Conservation (phyloP, 495 filamentous ascomycete species). For the Massariosphaeria phaeospora region DNA sequence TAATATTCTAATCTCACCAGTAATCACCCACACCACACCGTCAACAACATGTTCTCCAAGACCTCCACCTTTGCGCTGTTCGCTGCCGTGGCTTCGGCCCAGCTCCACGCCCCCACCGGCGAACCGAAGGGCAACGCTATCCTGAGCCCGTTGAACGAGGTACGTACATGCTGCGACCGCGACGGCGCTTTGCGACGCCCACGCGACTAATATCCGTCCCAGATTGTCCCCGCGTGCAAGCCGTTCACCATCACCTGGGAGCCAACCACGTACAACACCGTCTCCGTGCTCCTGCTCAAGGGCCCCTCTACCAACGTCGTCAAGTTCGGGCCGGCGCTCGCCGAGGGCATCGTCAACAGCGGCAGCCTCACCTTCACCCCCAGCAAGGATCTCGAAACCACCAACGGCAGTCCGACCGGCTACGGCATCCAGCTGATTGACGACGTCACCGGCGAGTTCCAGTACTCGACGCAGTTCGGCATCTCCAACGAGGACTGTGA, state of each 20-base stretch:
- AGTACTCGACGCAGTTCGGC: slow-evolving; percentile 68
- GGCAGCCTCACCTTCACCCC: slow-evolving; percentile 58
- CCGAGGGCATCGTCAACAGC: slow-evolving; percentile 53
- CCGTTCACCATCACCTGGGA: slow-evolving; percentile 60
- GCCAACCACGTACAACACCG: slow-evolving; percentile 41
- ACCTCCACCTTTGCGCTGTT: slow-evolving; percentile 44
- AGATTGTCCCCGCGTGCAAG: slow-evolving; percentile 50
- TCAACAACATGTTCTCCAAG: slow-evolving; percentile 38
- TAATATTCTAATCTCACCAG: slow-evolving; percentile 25
- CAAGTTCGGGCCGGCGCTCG: slow-evolving; percentile 51
- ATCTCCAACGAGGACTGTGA: slow-evolving; percentile 45
- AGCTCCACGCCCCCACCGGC: slow-evolving; percentile 44
- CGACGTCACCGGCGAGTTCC: slow-evolving; percentile 58
- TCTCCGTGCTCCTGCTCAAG: slow-evolving; percentile 60
- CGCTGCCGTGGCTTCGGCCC: slow-evolving; percentile 48
- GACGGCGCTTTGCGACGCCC: background rate
- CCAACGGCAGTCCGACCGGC: slow-evolving; percentile 30
- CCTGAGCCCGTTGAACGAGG: slow-evolving; percentile 47
- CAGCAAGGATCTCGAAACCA: slow-evolving; percentile 44
- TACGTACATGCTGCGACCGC: slow-evolving; percentile 1
- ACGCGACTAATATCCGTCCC: background rate
- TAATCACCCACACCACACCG: background rate
- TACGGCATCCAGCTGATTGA: slow-evolving; percentile 66
- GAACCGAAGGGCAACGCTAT: slow-evolving; percentile 56
- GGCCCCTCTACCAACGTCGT: slow-evolving; percentile 55